These are phyloP conservation scores for Misopates orontium DNA, from an alignment of 257 asterid genomes.

Conservation along the genomic window DNA sequence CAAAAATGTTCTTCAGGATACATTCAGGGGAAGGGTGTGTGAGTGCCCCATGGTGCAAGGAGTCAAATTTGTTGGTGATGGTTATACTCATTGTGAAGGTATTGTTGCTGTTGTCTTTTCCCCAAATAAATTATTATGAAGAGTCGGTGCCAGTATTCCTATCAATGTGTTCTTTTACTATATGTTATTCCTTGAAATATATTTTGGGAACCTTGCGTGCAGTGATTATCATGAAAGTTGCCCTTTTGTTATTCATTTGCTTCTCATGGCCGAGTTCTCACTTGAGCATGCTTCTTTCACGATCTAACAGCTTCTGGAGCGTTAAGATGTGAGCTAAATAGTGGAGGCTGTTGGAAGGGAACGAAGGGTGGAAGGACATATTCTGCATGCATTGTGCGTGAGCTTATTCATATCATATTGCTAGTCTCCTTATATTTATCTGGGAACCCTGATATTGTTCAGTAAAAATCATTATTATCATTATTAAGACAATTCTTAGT, in stretches of 20 bases:
- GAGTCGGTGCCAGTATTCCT: no score
- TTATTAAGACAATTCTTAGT: neutral
- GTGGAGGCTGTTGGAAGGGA: constrained; percentile 94
- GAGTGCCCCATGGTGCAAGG: constrained; percentile 90
- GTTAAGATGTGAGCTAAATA: constrained; percentile 73
- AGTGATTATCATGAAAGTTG: no score
- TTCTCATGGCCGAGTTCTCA: neutral
- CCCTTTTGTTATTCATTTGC: neutral
- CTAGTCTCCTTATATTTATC: neutral
- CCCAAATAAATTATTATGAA: no score
- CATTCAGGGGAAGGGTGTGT: constrained; percentile 92
- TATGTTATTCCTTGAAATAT: no score
- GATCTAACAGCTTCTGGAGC: constrained; percentile 78
- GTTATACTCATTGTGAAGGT: constrained; percentile 94
- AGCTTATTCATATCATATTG: neutral
- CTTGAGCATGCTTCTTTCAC: constrained; percentile 10
- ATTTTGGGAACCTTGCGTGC: no score
- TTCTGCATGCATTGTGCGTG: constrained; percentile 92
- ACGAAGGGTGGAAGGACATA: constrained; percentile 66
- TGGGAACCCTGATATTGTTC: neutral
- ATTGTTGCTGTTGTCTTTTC: constrained; percentile 6
- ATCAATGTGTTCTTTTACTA: no score
- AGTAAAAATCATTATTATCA: neutral
- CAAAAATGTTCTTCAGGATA: constrained; percentile 54
- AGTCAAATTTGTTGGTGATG: constrained; percentile 81